Base-by-base conservation (phyloP, 1,139 yeast genomes). In the Geotrichum histeridarum region DNA sequence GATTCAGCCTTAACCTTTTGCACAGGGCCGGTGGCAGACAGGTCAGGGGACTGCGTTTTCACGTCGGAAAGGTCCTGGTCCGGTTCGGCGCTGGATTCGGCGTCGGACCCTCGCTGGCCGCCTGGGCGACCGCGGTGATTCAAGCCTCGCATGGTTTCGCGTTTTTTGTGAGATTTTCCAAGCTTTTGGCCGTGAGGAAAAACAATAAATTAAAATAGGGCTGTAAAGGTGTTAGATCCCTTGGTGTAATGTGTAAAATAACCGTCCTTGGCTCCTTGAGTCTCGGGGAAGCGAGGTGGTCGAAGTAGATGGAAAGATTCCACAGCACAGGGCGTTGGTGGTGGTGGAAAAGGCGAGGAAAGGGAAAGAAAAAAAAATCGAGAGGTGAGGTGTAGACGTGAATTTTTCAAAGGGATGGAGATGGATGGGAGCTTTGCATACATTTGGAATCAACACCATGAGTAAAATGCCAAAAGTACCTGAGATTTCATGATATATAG, bases 141-240 rank as follows among this genome's bases (percentile, higher is more conserved):
- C 39, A 44, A 33, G 31, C 48, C 48, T 32, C 48, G 48, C 48
- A 44, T 44, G 39, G 27, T n/a, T 42, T 42, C 46, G 46, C 35
- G 46, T 42, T 8, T 31, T n/a, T 15, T 31, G 27, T n/a, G 12
- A 14, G 33, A n/a, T 12, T 44, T 22, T 42, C 46, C 27, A 22
- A 22, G 27, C 27, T 22, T 22, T 22, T 3, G 27, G 3, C 27
- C 5, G n/a, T n/a, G n/a, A 9, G 4, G 42, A 6, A 9, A 15
- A 14, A 38, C 18, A 15, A 15, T 11, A 15, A 15, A 38, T 15
- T 37, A 17, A 37, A n/a, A n/a, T 8, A n/a, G 39, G 14, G 3
- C 14, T 35, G 18, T 37, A 8, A 18, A 12, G 8, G n/a, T 2
- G 17, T 17, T 37, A 37, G n/a, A n/a, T 37, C 39, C 39, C 17